Evolutionary conservation across 257 asterid species (phyloP).

Genomic region (Solanum lycopersicoides): DNA sequence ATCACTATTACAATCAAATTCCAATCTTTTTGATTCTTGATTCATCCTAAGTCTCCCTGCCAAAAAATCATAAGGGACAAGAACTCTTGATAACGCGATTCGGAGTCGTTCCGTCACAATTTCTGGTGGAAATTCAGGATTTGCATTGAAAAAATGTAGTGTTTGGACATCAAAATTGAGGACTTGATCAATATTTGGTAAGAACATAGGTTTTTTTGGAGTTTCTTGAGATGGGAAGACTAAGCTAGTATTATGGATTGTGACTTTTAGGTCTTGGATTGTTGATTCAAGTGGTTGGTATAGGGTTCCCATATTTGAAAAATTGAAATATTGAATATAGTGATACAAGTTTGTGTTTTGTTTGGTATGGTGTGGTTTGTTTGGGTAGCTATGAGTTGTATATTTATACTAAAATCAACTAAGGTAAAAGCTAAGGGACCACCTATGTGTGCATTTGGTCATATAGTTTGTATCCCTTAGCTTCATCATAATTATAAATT

Average conservation of each 20-base stretch:
- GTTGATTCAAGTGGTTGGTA: slow-evolving; percentile 7
- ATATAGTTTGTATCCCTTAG: neutral
- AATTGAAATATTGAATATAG: slow-evolving; percentile 5
- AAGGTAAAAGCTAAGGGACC: neutral
- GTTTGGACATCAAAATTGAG: slow-evolving; percentile 72
- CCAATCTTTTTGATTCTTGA: slow-evolving; percentile 33
- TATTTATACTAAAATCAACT: slow-evolving; percentile 2
- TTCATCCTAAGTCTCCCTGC: slow-evolving; percentile 52
- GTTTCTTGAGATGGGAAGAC: slow-evolving; percentile 30
- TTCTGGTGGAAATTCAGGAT: slow-evolving; percentile 42
- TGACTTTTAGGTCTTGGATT: slow-evolving; percentile 51
- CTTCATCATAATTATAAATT: no score
- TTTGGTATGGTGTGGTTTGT: neutral
- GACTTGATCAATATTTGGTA: slow-evolving; percentile 71
- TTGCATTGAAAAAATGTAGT: slow-evolving; percentile 54
- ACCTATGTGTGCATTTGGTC: neutral
- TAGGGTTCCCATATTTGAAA: slow-evolving; percentile 31
- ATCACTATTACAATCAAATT: slow-evolving; percentile 38
- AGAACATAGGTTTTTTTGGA: slow-evolving; percentile 23
- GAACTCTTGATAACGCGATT: slow-evolving; percentile 32
- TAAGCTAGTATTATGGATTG: slow-evolving; percentile 35
- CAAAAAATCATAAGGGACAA: slow-evolving; percentile 47
- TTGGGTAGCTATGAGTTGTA: neutral
- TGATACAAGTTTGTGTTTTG: neutral
- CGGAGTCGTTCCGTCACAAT: slow-evolving; percentile 24